These are phyloP conservation scores for Acacia confusa DNA, from an alignment of 306 rosid species.

Conservation along the genomic window DNA sequence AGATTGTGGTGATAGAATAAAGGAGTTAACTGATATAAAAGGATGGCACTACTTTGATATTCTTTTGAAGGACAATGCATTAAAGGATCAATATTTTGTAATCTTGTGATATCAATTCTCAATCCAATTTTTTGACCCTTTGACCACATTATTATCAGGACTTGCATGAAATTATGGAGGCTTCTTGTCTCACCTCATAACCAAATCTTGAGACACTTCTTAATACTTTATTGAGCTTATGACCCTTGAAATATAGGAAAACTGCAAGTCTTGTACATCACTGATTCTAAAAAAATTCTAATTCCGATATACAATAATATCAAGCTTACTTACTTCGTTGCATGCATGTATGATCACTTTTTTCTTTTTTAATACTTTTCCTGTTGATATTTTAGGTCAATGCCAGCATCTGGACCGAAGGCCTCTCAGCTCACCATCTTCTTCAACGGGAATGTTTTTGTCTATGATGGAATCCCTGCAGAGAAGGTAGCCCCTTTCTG, in stretches of 20 bases:
- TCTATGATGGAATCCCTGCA: constrained; percentile 64
- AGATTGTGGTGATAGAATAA: neutral
- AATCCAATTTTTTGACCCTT: constrained; percentile 16
- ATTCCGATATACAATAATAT: neutral
- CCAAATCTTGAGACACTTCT: constrained; percentile 1
- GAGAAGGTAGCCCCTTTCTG: constrained; percentile 46
- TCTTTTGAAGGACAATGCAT: neutral
- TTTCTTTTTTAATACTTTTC: neutral
- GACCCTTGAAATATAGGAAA: constrained; percentile 15
- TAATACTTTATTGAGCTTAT: neutral
- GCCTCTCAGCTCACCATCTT: constrained; percentile 52
- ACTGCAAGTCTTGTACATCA: neutral
- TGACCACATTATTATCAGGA: neutral
- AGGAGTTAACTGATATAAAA: neutral
- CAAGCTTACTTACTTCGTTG: neutral
- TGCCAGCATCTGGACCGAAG: constrained; percentile 42
- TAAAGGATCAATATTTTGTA: neutral
- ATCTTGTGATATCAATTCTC: neutral
- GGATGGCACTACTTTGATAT: neutral
- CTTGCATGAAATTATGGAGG: neutral
- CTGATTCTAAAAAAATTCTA: neutral
- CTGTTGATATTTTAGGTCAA: constrained; percentile 40
- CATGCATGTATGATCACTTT: neutral
- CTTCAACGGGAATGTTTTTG: constrained; percentile 56
- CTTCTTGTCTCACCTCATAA: neutral